A percentile compares a stretch with the other conserved stretches of the same genome.
These are phyloP conservation scores for Chlamydomonas eustigma DNA, from an alignment of 139 green algal genomes.

Conservation along the genomic window DNA sequence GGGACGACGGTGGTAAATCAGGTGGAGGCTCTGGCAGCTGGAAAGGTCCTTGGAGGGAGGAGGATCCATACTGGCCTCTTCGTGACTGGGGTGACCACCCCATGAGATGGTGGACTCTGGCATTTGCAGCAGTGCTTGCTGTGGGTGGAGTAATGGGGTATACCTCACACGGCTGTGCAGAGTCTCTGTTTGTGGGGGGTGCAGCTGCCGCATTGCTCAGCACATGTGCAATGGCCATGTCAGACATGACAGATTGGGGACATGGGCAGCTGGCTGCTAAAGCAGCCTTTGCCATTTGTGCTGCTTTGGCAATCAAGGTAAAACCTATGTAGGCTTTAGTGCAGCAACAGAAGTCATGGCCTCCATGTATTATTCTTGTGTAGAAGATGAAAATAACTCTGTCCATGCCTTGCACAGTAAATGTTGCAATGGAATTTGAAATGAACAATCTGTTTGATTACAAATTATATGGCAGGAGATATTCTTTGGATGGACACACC, in stretches of 20 bases:
- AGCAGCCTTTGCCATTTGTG: constrained; percentile 18
- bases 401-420: too few species aligned
- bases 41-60: constrained; percentile 36
- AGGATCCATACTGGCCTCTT: constrained; percentile 52
- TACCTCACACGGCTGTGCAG: constrained; percentile 7
- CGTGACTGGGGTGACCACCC: constrained; percentile 47
- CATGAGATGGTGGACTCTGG: constrained; percentile 52
- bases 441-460: too few species aligned
- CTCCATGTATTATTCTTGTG: too few species aligned
- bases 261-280: constrained; percentile 10
- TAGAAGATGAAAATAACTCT: too few species aligned
- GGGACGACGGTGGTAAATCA: neutral
- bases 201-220: neutral
- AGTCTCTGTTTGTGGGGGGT: constrained; percentile 10
- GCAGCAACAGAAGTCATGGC: too few species aligned
- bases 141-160: constrained; percentile 32
- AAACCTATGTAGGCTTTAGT: too few species aligned
- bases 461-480: too few species aligned
- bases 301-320: constrained; percentile 1
- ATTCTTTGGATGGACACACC: constrained; percentile 1
- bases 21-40: constrained; percentile 13
- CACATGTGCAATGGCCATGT: neutral
- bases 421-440: too few species aligned
- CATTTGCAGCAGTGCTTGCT: constrained; percentile 29
- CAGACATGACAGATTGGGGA: constrained; percentile 7